A percentile compares a stretch with the other conserved stretches of the same genome.
Evolutionary conservation across 495 filamentous ascomycete genomes (phyloP).

Genomic region (Lasiosphaeris hirsuta): DNA sequence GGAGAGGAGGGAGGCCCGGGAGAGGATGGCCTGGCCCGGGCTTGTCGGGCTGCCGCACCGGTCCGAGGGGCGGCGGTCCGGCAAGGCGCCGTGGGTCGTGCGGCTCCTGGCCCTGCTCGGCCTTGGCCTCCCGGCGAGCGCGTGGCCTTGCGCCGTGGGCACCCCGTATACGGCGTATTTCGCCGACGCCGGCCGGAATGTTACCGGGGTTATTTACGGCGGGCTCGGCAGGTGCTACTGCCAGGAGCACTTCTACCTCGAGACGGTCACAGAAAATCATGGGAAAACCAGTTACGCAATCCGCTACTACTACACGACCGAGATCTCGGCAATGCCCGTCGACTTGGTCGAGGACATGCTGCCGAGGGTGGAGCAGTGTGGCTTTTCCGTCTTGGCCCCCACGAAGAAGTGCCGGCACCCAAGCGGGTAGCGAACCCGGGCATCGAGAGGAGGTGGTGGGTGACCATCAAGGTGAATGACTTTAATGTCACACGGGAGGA

Average conservation of each 20-base stretch:
- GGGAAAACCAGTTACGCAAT: too few relatives aligned
- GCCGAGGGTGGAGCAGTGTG: background rate
- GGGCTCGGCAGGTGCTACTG: background rate
- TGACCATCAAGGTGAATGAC: slow-evolving; percentile 7
- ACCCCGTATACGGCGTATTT: background rate
- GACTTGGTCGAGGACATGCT: too few relatives aligned
- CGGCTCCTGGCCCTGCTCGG: too few relatives aligned
- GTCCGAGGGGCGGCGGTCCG: too few relatives aligned
- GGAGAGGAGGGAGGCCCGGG: background rate
- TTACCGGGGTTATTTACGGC: background rate
- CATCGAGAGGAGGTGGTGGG: background rate
- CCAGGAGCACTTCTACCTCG: background rate
- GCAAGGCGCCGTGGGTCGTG: too few relatives aligned
- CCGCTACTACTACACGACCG: too few relatives aligned
- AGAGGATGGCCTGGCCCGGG: background rate
- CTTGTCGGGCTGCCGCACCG: too few relatives aligned
- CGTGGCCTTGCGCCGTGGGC: background rate
- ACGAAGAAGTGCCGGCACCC: background rate
- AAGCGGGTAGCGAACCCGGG: slow-evolving; percentile 4
- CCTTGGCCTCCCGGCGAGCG: background rate
- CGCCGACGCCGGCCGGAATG: background rate
- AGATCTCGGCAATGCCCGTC: too few relatives aligned
- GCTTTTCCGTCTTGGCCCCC: background rate
- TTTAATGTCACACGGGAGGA: background rate
- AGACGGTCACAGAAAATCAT: too few relatives aligned